These are phyloP conservation scores for Sporothrix schenckii DNA, from an alignment of 2,329 filamentous ascomycete genomes.

Conservation along the genomic window DNA sequence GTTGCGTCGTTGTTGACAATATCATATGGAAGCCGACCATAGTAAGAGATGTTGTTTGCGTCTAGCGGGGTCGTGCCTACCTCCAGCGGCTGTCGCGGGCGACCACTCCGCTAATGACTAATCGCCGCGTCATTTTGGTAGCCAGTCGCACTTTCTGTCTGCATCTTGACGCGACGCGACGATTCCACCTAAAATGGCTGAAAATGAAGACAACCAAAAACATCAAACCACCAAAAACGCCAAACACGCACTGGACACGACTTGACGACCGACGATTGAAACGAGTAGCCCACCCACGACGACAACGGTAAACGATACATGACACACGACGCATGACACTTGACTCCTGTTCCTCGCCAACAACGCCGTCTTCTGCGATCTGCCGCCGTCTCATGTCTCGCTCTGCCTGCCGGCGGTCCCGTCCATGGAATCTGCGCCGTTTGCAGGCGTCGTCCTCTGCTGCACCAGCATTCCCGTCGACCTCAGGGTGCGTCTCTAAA, in stretches of 20 bases:
- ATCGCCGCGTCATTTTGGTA: slow-evolving; percentile 19
- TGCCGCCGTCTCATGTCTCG: slow-evolving; percentile 31
- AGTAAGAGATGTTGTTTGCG: background rate
- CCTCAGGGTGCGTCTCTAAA: slow-evolving; percentile 63
- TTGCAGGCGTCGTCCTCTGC: slow-evolving; percentile 76
- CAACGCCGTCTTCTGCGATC: background rate
- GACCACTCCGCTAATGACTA: slow-evolving; percentile 24
- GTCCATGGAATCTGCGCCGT: slow-evolving; percentile 42
- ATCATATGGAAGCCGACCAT: background rate
- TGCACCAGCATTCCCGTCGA: slow-evolving; percentile 84
- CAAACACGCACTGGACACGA: background rate
- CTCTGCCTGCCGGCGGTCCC: slow-evolving; percentile 14
- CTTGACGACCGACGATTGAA: background rate
- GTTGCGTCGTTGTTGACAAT: background rate
- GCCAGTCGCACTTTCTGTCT: slow-evolving; percentile 5
- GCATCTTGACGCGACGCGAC: slow-evolving; percentile 29
- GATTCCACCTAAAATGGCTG: background rate
- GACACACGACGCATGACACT: background rate
- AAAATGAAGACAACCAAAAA: slow-evolving; percentile 1
- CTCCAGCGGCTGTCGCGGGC: background rate
- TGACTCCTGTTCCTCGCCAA: background rate
- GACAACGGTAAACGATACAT: background rate
- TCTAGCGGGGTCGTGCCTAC: background rate
- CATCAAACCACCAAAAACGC: background rate
- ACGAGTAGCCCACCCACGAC: no score